phyloP scores from a whole-genome alignment of 768 basidiomycete genomes.

The Boletus bicolor region DNA sequence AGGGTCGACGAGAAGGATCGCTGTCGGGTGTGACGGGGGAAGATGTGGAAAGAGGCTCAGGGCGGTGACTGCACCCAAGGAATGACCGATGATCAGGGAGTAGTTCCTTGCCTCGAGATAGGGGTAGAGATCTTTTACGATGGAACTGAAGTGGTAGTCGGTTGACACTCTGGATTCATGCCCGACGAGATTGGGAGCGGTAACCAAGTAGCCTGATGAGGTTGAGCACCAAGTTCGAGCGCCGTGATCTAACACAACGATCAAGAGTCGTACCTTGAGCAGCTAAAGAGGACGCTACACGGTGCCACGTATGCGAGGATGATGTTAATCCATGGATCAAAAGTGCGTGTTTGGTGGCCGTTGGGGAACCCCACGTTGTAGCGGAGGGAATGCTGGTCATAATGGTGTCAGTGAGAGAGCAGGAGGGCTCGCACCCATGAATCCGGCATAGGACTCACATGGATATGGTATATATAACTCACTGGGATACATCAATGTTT shows the following conservation, averaged over 20 bases:
- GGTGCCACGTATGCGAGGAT: constrained; percentile 20
- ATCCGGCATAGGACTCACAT: background rate
- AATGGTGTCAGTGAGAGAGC: background rate
- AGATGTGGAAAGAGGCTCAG: constrained; percentile 13
- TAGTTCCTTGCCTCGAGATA: constrained; percentile 14
- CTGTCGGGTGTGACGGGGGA: constrained; percentile 3
- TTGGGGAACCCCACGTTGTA: constrained; percentile 21
- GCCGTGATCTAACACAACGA: no score
- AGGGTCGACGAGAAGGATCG: constrained; percentile 21
- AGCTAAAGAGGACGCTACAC: constrained; percentile 15
- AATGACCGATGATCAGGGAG: constrained; percentile 20
- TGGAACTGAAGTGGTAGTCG: constrained; percentile 12
- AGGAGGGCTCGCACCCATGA: no score
- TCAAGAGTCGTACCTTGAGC: constrained; percentile 12
- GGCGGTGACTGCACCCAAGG: constrained; percentile 6
- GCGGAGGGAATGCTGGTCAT: constrained; percentile 21
- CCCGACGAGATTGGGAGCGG: constrained; percentile 22
- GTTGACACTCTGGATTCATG: constrained; percentile 11
- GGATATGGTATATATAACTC: no score
- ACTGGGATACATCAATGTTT: no score
- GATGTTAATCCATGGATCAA: constrained; percentile 27
- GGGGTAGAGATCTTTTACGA: constrained; percentile 17
- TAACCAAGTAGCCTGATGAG: constrained; percentile 20
- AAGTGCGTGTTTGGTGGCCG: constrained; percentile 23
- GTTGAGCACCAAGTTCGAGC: background rate